Percentiles rank a stretch among this genome's conserved stretches.
phyloP scores from a whole-genome alignment of 176 grass and related monocot species.

The Canna indica region DNA sequence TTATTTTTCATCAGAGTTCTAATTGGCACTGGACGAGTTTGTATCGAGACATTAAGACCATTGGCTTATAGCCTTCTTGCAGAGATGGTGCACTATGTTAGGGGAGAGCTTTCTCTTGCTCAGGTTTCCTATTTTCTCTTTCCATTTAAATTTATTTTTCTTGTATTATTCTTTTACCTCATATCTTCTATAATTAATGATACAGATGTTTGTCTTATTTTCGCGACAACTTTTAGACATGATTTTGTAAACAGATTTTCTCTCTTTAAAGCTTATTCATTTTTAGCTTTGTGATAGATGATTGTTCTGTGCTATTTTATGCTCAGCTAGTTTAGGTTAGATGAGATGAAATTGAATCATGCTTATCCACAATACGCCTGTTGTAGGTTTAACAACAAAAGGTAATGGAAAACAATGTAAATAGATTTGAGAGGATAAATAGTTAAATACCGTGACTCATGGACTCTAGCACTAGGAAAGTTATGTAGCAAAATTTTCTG shows the following conservation, averaged over 20 bases:
- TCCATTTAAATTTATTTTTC: slow-evolving; percentile 44
- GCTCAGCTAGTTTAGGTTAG: neutral
- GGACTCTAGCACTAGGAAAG: neutral
- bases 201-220: too few relatives aligned
- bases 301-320: too few relatives aligned
- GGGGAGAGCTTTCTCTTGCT: slow-evolving; percentile 52
- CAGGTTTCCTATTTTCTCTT: slow-evolving; percentile 38
- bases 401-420: neutral
- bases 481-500: too few relatives aligned
- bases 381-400: neutral
- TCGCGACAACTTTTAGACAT: too few relatives aligned
- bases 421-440: neutral
- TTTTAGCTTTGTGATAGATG: neutral
- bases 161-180: slow-evolving; percentile 1
- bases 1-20: slow-evolving; percentile 62
- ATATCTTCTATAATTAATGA: neutral
- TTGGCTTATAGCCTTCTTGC: slow-evolving; percentile 96
- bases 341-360: neutral
- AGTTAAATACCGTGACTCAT: too few relatives aligned
- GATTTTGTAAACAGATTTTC: neutral
- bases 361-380: neutral
- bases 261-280: neutral
- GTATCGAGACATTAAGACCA: slow-evolving; percentile 83
- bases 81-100: slow-evolving; percentile 98
- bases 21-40: slow-evolving; percentile 89